Evolutionary conservation across 2,329 filamentous ascomycete genomes (phyloP), one percentile per base, ranked within the genome.

Genomic region (Ceratocystis papillata): DNA sequence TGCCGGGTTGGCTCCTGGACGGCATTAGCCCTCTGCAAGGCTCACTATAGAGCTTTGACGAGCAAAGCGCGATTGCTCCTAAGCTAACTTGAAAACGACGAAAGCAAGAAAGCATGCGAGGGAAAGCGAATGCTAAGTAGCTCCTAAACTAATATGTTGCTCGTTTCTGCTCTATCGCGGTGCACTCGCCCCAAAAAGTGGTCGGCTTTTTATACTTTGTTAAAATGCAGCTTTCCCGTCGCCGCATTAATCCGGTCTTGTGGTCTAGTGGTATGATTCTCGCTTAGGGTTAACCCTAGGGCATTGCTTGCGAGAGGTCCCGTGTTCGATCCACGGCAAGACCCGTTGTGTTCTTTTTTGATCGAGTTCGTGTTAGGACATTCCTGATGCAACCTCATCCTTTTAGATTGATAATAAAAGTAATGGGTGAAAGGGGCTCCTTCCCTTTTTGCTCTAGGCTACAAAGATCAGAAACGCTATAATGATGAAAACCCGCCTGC

Each of bases 201-300:
- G 3, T 6, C 1, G 22, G n/a, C 20, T 1, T 50, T 50, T 50
- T 15, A 22, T 10, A 22, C 46, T 3, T 1, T 10, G 6, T 8
- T 20, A 50, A 22, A 10, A 5, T 8, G 2, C 1, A 1, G 1
- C 0, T 22, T 44, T 45, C 15, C 4, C n/a, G 25, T 25, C 25
- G 1, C 5, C 22, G 1, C n/a, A 15, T 15, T 17, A n/a, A 44
- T 44, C 33, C n/a, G 77, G 76, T 77, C 76, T 77, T 76, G 74
- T 83, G 81, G 81, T 83, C 81, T 84, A 83, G 83, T 81, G 83
- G 83, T 85, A 85, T 85, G 82, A 85, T 85, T 85, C 82, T 83
- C 82, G 83, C 83, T 85, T 85, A 85, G 83, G 83, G 83, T 73
- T 67, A 70, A 76, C 74, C 75, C 75, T 73, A 70, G 62, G 72